Percentiles rank a stretch among this genome's conserved stretches.
Evolutionary conservation across 2,329 filamentous ascomycete species (phyloP).

Genomic region (Teratosphaeria nubilosa): DNA sequence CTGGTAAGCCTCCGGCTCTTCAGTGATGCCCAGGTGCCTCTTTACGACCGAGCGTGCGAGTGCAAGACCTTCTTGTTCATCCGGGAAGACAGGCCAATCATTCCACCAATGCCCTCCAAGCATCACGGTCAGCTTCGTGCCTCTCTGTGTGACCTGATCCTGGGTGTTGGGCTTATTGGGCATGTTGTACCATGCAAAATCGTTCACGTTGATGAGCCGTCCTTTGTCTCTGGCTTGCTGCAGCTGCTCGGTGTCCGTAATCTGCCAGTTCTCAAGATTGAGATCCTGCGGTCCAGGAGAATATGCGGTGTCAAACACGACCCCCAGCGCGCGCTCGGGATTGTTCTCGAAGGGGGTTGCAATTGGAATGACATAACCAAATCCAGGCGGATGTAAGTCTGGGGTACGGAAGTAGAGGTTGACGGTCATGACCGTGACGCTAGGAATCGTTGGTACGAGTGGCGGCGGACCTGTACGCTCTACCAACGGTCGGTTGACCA

Average conservation of each 20-base stretch:
- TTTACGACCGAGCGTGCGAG: conserved; percentile 62
- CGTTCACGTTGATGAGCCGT: conserved; percentile 22
- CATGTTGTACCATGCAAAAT: conserved; percentile 26
- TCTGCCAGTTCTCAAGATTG: conserved; percentile 14
- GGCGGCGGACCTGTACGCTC: conserved; percentile 28
- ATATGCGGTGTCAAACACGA: conserved; percentile 75
- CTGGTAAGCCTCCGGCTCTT: conserved; percentile 50
- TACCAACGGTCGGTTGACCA: conserved; percentile 3
- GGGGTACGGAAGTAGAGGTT: conserved; percentile 73
- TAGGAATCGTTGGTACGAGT: conserved; percentile 51
- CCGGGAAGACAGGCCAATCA: conserved; percentile 50
- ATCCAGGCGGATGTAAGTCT: conserved; percentile 58
- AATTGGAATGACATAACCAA: conserved; percentile 85
- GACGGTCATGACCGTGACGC: conserved; percentile 74
- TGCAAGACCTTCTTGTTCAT: conserved; percentile 52
- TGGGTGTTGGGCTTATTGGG: conserved; percentile 21
- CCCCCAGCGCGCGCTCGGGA: conserved; percentile 73
- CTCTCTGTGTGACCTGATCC: conserved; percentile 36
- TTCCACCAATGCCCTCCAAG: conserved; percentile 91
- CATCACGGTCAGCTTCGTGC: conserved; percentile 87
- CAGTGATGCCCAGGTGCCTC: conserved; percentile 63
- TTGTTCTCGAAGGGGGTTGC: conserved; percentile 61
- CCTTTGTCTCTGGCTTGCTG: conserved; percentile 14
- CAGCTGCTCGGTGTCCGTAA: conserved; percentile 13
- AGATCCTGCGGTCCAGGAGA: conserved; percentile 18